Base-by-base conservation (phyloP, 148 eudicot species). In the Rhododendron mucronatum region DNA sequence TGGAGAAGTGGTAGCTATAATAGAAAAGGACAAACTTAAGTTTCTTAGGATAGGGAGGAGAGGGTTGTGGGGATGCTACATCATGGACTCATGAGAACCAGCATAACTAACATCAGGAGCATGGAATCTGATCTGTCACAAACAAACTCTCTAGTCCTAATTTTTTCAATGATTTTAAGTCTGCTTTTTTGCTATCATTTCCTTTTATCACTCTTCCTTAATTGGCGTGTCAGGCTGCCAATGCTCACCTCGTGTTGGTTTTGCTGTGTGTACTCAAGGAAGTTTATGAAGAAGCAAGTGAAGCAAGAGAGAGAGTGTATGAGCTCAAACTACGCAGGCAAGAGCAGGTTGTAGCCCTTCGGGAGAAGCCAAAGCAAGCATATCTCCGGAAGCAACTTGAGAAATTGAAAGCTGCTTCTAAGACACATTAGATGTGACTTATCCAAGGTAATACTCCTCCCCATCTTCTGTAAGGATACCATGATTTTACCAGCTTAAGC, bases 281-380 rank as follows among this genome's bases (percentile, higher is more conserved):
- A 91, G 99, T 96, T 82, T 98, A 95, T 88, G 94, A 95, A 91
- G 99, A 96, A 91, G 99, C 92, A 63, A 96, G 85, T 86, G 90
- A 92, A 86, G 99, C 97, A 16, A 92, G 98, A 85, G 98, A 92
- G 91, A 94, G 93, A 88, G 94, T 85, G 14, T 94, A 94, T 5
- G 95, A 95, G 55, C 89, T 94, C 61, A 96, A 95, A 85, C n/a
- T 91, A 65, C 94, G 91, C 18, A 92, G 97, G 87, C 94, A 94
- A 93, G 97, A 93, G 85, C 94, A 93, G 86, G 94, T 89, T 30
- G 91, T 92, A 39, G 91, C 94, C 87, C 96, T 94, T 73, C 91
- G 99, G 80, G 98, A 96, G 90, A 94, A 93, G 89, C 90, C 95
- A n/a, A 95, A 92, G 92, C 96, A 95, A 87, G 98, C 97, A 3